phyloP scores from a whole-genome alignment of 2,329 filamentous ascomycete species.

The Rhynchosporium secalis region DNA sequence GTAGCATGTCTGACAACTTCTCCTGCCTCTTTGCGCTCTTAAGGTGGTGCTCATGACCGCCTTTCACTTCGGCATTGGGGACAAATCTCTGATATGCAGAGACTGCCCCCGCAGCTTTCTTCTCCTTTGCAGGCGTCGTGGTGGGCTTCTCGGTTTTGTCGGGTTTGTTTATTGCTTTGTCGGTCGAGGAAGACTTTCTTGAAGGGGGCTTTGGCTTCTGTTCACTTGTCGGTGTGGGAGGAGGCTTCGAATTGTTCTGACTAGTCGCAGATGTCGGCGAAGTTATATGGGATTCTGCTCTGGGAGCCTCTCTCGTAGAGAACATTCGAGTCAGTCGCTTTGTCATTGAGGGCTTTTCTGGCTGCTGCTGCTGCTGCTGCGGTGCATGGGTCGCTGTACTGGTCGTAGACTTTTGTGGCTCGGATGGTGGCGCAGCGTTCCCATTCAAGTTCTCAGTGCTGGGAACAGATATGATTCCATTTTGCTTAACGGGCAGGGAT shows the following conservation, averaged over 20 bases:
- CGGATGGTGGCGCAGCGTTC: conserved; percentile 38
- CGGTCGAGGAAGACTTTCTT: conserved; percentile 48
- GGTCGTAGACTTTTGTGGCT: conserved; percentile 31
- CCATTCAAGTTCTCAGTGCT: conserved; percentile 35
- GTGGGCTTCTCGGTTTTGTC: conserved; percentile 37
- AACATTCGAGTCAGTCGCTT: conserved; percentile 67
- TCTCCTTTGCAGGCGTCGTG: conserved; percentile 35
- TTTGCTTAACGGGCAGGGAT: conserved; percentile 28
- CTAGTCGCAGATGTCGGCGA: conserved; percentile 25
- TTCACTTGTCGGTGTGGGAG: conserved; percentile 30
- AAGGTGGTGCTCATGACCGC: conserved; percentile 82
- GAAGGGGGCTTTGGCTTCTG: conserved; percentile 44
- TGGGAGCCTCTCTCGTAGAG: conserved; percentile 54
- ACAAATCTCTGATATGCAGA: conserved; percentile 50
- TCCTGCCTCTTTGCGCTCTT: conserved; percentile 91
- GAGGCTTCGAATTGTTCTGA: conserved; percentile 38
- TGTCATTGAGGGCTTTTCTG: conserved; percentile 62
- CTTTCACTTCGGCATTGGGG: conserved; percentile 53
- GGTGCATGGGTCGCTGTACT: conserved; percentile 16
- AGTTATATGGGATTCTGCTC: conserved; percentile 32
- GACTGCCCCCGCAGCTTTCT: conserved; percentile 30
- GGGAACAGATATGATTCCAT: conserved; percentile 30
- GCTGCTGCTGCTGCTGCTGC: conserved; percentile 12
- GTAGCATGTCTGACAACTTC: conserved; percentile 90
- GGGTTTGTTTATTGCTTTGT: conserved; percentile 41